Base-by-base conservation (phyloP, 805 yeast species). In the Yarrowia sp. region DNA sequence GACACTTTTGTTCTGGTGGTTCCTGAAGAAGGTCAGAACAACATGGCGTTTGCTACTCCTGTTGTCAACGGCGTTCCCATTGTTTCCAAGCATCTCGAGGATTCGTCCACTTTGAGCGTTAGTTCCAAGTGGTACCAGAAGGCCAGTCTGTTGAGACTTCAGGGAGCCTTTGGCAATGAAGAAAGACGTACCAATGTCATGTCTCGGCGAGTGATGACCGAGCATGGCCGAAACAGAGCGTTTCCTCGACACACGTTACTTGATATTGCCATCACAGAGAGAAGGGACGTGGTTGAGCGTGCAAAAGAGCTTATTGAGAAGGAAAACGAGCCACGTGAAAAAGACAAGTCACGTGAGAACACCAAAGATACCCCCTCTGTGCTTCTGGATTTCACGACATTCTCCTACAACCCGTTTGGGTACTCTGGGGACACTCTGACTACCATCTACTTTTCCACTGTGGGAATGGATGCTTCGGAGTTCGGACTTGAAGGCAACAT, bases 21-120 rank as follows among this genome's bases (percentile, higher is more conserved):
- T 24, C 30, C 30, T 24, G 30, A 24, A 7, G 30, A 24, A 2
- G 30, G 30, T 24, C 3, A 7, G 30, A 24, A 24, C 6, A 24
- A 7, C 30, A 24, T 24, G 30, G 12, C 15, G 36, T 19, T 40
- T 20, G 12, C 9, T 1, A 39, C 30, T 15, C 63, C 63, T 4
- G 5, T 24, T 6, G 12, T 55, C 12, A 47, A 55, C 24, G 63
- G 63, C 12, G 40, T 40, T n/a, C 63, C 47, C 6, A 24, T 55
- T 17, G 12, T 55, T n/a, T 20, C 36, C 12, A 3, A n/a, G 13
- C 39, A 40, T 14, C 14, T 55, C 20, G 47, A 9, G 15, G 47
- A 14, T 3, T 9, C 6, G 12, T 3, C 34, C 8, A 34, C 40
- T 9, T 20, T 55, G 12, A 15, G 4, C 0, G n/a, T 30, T 8